A percentile compares a stretch with the other conserved stretches of the same genome.
phyloP scores from a whole-genome alignment of 345 rosid genomes.

The Acer negundo region DNA sequence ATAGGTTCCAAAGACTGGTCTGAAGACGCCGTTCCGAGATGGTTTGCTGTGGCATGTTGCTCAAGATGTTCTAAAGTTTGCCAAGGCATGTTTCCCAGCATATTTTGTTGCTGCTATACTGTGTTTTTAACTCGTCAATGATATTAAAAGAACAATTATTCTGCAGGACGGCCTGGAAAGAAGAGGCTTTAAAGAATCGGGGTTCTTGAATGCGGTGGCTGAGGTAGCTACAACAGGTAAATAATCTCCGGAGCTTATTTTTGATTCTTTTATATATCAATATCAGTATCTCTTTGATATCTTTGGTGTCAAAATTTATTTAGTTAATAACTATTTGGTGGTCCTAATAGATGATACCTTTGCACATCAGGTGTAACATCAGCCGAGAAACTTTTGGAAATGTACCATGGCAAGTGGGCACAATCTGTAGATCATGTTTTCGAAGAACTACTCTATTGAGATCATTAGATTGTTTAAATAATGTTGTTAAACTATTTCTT shows the following conservation, averaged over 20 bases:
- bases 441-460: conserved; percentile 68
- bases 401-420: conserved; percentile 83
- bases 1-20: conserved; percentile 84
- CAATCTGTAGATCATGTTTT: conserved; percentile 79
- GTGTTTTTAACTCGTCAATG: not conserved
- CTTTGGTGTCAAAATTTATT: not conserved
- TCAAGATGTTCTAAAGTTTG: conserved; percentile 39
- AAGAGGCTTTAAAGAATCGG: conserved; percentile 87
- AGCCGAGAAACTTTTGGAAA: conserved; percentile 81
- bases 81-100: conserved; percentile 71
- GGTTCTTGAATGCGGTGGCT: conserved; percentile 77
- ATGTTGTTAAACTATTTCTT: too few relatives aligned
- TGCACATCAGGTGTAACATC: conserved; percentile 71
- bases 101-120: not conserved
- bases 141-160: not conserved
- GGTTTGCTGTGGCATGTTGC: conserved; percentile 76
- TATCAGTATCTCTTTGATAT: not conserved
- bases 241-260: not conserved
- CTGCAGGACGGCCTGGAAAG: conserved; percentile 91
- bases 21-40: conserved; percentile 93
- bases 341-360: not conserved
- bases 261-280: not conserved
- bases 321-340: not conserved
- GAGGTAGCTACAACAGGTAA: conserved; percentile 94
- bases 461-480: not conserved